Base-by-base conservation (phyloP, 2,329 filamentous ascomycete genomes). In the Cytospora leucostoma region DNA sequence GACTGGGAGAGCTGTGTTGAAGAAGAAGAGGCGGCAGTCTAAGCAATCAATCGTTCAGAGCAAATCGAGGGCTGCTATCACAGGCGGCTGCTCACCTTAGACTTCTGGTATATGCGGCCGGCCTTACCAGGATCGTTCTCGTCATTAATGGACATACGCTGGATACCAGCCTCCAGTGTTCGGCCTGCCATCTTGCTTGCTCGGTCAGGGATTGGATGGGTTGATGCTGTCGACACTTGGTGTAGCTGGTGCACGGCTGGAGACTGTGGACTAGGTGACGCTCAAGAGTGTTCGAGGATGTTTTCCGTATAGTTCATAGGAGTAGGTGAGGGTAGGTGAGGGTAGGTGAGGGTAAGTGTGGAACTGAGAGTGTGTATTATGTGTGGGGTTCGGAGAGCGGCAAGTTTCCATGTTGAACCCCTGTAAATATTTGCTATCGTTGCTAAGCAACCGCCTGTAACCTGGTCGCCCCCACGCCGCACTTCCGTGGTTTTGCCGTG, bases 71-170 rank as follows among this genome's bases (percentile, higher is more conserved):
- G 44, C 49, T 27, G 10, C 8, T 12, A 47, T 17, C n/a, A 35
- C 3, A 8, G 13, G 34, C 34, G n/a, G 13, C 76, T 76, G 21
- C 63, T 53, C 49, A 94, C 93, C 87, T 96, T 96, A 66, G 86
- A 77, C 78, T 96, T 96, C 69, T 86, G 81, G 74, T 90, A 88
- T 33, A 74, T 67, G 67, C 82, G 82, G 62, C 78, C 77, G 66
- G 78, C 80, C 67, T 85, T 82, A 61, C 78, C 78, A 37, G 80
- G 77, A 64, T 92, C 89, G 73, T 94, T 96, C 77, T 97, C 93
- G 73, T 97, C 93, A 70, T 91, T 89, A 67, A 97, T 91, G 21
- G 91, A 89, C 79, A 97, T 86, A 76, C 88, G 89, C 86, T 97
- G 93, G 73, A 98, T 92, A 71, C 91, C 91, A 77, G 90, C 82